Percentiles rank a stretch among this genome's conserved stretches.
Evolutionary conservation across 169 alveolate genomes (phyloP).

Genomic region (Besnoitia besnoiti): DNA sequence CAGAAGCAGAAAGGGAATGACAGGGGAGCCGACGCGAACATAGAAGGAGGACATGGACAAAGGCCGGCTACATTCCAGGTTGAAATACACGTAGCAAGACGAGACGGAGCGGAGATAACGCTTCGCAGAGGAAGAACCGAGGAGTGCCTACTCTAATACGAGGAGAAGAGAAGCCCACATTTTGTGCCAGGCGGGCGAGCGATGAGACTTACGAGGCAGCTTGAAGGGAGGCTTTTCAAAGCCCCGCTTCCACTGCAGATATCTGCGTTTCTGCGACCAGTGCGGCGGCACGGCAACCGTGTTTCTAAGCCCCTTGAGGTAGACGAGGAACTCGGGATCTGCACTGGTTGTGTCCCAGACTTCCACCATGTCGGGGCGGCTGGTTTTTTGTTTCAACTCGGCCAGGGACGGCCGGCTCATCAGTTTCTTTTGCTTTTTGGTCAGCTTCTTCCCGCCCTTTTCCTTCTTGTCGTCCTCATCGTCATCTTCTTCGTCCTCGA

Average conservation of each 20-base stretch:
- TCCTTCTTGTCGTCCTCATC: slow-evolving; percentile 45
- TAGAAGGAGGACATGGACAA: background rate
- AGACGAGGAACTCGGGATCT: slow-evolving; percentile 95
- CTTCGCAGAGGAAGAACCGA: too few species aligned
- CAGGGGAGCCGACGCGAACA: background rate
- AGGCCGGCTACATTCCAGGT: too few species aligned
- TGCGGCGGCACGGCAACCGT: slow-evolving; percentile 98
- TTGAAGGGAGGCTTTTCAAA: slow-evolving; percentile 93
- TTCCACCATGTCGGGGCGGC: slow-evolving; percentile 90
- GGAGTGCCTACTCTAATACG: too few species aligned
- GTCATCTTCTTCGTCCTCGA: slow-evolving; percentile 46
- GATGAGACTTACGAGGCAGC: slow-evolving; percentile 88
- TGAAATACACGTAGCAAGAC: background rate
- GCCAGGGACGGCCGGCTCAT: slow-evolving; percentile 70
- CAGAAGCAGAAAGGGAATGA: background rate
- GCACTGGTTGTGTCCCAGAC: slow-evolving; percentile 95
- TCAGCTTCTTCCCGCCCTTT: slow-evolving; percentile 37
- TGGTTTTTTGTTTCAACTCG: slow-evolving; percentile 70
- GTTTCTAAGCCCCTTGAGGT: slow-evolving; percentile 93
- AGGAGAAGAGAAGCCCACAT: too few species aligned
- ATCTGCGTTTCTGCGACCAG: slow-evolving; percentile 97
- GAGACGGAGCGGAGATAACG: too few species aligned
- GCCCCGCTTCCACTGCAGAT: slow-evolving; percentile 95
- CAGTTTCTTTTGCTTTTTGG: slow-evolving; percentile 64
- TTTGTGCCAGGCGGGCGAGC: too few species aligned